Evolutionary conservation across 1,139 yeast species (phyloP).

Genomic region (Zygoascus meyerae): DNA sequence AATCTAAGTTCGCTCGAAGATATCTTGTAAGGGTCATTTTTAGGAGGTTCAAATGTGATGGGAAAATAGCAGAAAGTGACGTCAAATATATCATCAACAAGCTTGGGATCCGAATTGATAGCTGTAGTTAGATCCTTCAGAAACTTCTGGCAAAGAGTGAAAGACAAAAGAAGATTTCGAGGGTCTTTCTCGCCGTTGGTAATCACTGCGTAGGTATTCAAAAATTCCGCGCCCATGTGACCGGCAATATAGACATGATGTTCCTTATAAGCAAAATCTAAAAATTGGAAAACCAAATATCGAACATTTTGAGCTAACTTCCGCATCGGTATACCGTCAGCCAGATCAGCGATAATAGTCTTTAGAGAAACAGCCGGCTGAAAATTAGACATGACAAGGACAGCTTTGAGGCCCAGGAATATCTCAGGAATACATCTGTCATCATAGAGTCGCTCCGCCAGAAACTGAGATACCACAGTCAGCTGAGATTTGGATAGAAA

Average conservation of each 20-base stretch:
- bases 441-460: conserved; percentile 63
- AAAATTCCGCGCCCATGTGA: conserved; percentile 37
- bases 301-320: conserved; percentile 63
- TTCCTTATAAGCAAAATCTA: conserved; percentile 36
- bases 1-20: conserved; percentile 65
- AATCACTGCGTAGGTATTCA: conserved; percentile 55
- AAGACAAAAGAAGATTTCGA: conserved; percentile 68
- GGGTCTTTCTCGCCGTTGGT: conserved; percentile 95
- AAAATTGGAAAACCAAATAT: conserved; percentile 50
- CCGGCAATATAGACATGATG: conserved; percentile 19
- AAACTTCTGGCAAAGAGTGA: conserved; percentile 50
- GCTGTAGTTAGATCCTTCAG: conserved; percentile 39
- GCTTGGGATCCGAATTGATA: conserved; percentile 19
- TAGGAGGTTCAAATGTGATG: conserved; percentile 89
- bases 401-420: conserved; percentile 49
- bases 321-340: conserved; percentile 51
- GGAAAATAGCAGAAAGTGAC: conserved; percentile 94
- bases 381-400: conserved; percentile 41
- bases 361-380: conserved; percentile 21
- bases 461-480: conserved; percentile 59
- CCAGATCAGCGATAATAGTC: conserved; percentile 40
- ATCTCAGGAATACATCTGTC: conserved; percentile 48
- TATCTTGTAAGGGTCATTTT: conserved; percentile 82
- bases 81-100: conserved; percentile 68
- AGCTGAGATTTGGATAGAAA: conserved; percentile 57